Evolutionary conservation across 208 protist species (phyloP), one percentile per base, ranked within the genome.

Genomic region (Leishmania guyanensis): DNA sequence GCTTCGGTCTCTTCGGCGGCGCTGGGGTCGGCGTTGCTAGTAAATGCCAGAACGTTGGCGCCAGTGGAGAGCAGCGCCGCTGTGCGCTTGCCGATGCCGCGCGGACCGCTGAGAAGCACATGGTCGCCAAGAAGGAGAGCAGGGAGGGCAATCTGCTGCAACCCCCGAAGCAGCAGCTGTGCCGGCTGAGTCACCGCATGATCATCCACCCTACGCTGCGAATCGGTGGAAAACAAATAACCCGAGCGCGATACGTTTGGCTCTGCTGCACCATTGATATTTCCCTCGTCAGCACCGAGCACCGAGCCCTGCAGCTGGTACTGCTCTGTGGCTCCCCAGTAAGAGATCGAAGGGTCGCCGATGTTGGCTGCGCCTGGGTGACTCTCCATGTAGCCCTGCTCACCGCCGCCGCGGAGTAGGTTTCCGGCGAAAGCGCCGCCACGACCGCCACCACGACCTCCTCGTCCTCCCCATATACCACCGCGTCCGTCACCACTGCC

Each of bases 121-220:
- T 97, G 94, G 64, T 94, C 84, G 4, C 94, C 94, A 0, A 92
- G 77, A 50, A 97, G 84, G 82, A 95, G 86, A 5, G 88, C 81
- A 0, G 91, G 84, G 51, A 97, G 76, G 0, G 88, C 88, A 1
- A 91, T 48, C 51, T 94, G 90, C 80, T 97, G 94, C 17, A 94
- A 58, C 0, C 84, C 88, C 4, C 82, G 83, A 39, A 93, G 79
- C 22, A 82, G 78, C 29, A 65, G 22, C 20, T n/a, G 43, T 51
- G 51, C 29, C n/a, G 14, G 51, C 26, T 16, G 48, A 20, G 14
- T 39, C 50, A 5, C n/a, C 16, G 72, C 33, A 17, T 33, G 26
- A 22, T 76, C 51, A 26, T 12, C 12, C 72, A 62, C 33, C 51
- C 16, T 39, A 5, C 17, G 29, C 51, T 62, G 50, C 33, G 73